Evolutionary conservation across 2,329 filamentous ascomycete species (phyloP).

Genomic region (Calonectria hongkongensis): DNA sequence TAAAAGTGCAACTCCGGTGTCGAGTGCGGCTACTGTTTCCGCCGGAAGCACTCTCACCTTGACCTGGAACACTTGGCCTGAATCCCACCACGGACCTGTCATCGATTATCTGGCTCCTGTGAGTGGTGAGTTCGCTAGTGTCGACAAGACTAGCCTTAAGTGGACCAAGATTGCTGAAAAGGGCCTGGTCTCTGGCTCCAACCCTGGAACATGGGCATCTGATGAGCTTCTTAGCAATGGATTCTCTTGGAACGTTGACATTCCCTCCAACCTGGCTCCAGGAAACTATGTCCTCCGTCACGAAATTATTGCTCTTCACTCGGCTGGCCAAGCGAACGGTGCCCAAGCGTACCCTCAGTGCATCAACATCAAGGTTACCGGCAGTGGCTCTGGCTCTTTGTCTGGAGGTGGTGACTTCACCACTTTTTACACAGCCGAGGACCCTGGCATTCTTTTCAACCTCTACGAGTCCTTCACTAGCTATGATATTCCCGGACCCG

Average conservation of each 20-base stretch:
- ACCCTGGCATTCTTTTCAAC: conserved; percentile 61
- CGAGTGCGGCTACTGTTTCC: conserved; percentile 66
- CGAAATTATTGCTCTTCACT: conserved; percentile 74
- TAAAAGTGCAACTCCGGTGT: conserved; percentile 63
- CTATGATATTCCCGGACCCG: conserved; percentile 60
- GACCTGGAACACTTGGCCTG: conserved; percentile 80
- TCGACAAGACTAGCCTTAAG: conserved; percentile 69
- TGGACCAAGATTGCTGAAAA: conserved; percentile 77
- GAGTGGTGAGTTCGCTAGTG: conserved; percentile 69
- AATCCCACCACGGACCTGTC: conserved; percentile 76
- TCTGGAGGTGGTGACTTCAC: conserved; percentile 57
- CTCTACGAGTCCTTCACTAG: conserved; percentile 55
- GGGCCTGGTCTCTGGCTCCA: conserved; percentile 68
- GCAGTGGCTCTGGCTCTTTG: conserved; percentile 58
- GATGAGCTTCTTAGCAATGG: conserved; percentile 70
- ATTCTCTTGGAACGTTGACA: conserved; percentile 66
- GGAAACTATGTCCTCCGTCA: conserved; percentile 74
- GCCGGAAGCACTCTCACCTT: conserved; percentile 76
- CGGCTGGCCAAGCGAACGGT: conserved; percentile 61
- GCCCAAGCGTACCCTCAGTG: conserved; percentile 74
- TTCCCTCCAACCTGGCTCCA: conserved; percentile 67
- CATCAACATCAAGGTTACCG: conserved; percentile 68
- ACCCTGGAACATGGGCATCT: conserved; percentile 72
- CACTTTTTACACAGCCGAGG: conserved; percentile 59
- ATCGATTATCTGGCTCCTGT: conserved; percentile 76